Base-by-base conservation (phyloP, 805 yeast species). In the Dipodascus geniculatus region DNA sequence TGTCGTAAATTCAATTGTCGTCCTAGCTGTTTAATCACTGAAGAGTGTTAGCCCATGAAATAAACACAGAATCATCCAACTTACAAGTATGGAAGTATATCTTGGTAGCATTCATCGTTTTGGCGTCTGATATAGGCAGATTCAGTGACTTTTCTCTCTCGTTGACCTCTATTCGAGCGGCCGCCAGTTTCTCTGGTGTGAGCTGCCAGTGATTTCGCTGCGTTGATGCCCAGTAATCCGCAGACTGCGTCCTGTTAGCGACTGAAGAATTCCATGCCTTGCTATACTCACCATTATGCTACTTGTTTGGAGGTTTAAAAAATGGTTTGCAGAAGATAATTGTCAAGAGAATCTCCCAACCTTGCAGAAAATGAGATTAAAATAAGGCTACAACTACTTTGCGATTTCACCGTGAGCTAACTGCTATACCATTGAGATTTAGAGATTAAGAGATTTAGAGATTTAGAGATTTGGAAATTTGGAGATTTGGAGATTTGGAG, bases 141-240 rank as follows among this genome's bases (percentile, higher is more conserved):
- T 19, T 78, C 63, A 48, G 68, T 63, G 51, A 53, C 65, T 65
- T 42, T 22, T 60, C 64, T 24, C 50, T 48, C 4, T 54, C 56
- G 2, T 35, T 51, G 22, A 66, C 48, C 8, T 42, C 54, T 16
- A 53, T 76, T 57, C 76, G 78, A 54, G 69, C 72, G 56, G 65
- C 69, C 33, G 60, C 63, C 24, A 91, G 73, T 20, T 79, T 70
- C 31, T 80, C 83, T 49, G 86, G 73, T 1, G 87, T 78, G 62
- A 82, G 80, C 61, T 86, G 91, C 97, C 97, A 91, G 61, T 79
- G 75, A 42, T 69, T 71, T 48, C 95, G 68, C 63, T 90, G 97
- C 1, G 95, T 80, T 1, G 96, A 87, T 17, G 75, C 74, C 96
- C 96, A 87, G 66, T 82, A 90, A 64, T 85, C 85, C 0, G 95